phyloP scores from a whole-genome alignment of 768 basidiomycete species.

The Cystobasidium tubakii region DNA sequence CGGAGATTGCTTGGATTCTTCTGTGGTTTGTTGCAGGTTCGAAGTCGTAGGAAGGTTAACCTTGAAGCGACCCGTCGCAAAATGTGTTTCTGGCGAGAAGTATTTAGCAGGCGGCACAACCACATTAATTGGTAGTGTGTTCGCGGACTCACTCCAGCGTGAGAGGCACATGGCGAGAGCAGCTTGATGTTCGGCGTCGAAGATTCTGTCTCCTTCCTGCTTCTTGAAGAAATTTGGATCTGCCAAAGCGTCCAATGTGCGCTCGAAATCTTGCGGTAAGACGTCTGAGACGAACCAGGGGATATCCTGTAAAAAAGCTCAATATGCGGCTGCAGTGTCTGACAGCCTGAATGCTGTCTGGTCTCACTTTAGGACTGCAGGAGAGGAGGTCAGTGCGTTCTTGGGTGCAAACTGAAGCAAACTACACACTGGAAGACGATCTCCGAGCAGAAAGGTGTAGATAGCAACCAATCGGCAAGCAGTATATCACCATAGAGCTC shows the following conservation, averaged over 20 bases:
- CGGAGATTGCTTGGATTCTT: conserved; percentile 33
- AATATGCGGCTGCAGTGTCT: too few species aligned
- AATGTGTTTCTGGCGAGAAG: conserved; percentile 7
- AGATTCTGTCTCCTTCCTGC: conserved; percentile 51
- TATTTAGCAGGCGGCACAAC: neutral
- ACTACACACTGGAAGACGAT: conserved; percentile 80
- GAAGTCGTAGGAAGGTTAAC: neutral
- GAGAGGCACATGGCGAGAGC: conserved; percentile 68
- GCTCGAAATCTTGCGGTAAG: conserved; percentile 58
- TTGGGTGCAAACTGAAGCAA: neutral
- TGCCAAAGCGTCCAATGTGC: conserved; percentile 56
- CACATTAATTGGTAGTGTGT: neutral
- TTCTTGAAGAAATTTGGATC: conserved; percentile 57
- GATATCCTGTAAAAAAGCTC: conserved; percentile 81
- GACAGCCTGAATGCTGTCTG: too few species aligned
- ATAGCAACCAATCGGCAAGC: conserved; percentile 86
- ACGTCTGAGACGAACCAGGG: conserved; percentile 85
- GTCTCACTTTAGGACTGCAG: conserved; percentile 14
- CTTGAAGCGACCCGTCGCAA: conserved; percentile 24
- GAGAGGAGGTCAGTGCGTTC: neutral
- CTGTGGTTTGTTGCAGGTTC: conserved; percentile 30
- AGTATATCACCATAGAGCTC: conserved; percentile 50
- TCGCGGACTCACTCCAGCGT: conserved; percentile 51
- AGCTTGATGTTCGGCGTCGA: conserved; percentile 3
- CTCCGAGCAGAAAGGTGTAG: conserved; percentile 69